Percentiles rank a stretch among this genome's conserved stretches.
These are phyloP conservation scores for Amaranthus palmeri DNA, from an alignment of 148 eudicot genomes.

Conservation along the genomic window DNA sequence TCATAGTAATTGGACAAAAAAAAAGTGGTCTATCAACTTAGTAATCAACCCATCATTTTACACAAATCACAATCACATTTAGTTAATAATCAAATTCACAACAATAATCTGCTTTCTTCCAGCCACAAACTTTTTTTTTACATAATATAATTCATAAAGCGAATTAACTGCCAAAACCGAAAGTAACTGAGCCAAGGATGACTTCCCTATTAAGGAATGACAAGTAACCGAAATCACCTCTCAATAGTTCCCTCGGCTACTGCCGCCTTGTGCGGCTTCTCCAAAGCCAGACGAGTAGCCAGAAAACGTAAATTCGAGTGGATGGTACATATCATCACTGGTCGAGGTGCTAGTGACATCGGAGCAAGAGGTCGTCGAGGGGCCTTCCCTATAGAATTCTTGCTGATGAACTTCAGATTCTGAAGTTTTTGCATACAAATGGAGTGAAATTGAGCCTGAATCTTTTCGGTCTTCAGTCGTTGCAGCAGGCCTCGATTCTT, in stretches of 20 bases:
- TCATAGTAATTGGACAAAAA: too few species aligned
- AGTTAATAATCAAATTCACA: neutral
- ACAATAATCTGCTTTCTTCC: neutral
- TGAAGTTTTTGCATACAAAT: conserved; percentile 14
- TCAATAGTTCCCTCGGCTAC: conserved; percentile 23
- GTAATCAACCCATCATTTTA: too few species aligned
- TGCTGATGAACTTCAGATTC: conserved; percentile 28
- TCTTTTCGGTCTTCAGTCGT: conserved; percentile 20
- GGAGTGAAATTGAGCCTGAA: conserved; percentile 22
- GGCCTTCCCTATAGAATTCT: conserved; percentile 27
- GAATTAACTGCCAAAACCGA: conserved; percentile 6
- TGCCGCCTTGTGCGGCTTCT: conserved; percentile 24
- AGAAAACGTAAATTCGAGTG: conserved; percentile 39
- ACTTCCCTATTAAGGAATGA: conserved; percentile 40
- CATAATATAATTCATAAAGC: conserved; percentile 18
- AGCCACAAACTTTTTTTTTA: conserved; percentile 2
- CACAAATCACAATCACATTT: conserved; percentile 8
- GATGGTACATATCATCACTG: conserved; percentile 26
- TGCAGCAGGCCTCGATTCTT: conserved; percentile 28
- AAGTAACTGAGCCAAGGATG: conserved; percentile 60
- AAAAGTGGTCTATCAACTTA: too few species aligned
- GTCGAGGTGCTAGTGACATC: conserved; percentile 38
- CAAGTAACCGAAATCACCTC: conserved; percentile 2
- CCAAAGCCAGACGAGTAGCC: conserved; percentile 32
- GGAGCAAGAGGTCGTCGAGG: conserved; percentile 37